Base-by-base conservation (phyloP, 1,139 yeast species). In the Suhomyces wounanorum region DNA sequence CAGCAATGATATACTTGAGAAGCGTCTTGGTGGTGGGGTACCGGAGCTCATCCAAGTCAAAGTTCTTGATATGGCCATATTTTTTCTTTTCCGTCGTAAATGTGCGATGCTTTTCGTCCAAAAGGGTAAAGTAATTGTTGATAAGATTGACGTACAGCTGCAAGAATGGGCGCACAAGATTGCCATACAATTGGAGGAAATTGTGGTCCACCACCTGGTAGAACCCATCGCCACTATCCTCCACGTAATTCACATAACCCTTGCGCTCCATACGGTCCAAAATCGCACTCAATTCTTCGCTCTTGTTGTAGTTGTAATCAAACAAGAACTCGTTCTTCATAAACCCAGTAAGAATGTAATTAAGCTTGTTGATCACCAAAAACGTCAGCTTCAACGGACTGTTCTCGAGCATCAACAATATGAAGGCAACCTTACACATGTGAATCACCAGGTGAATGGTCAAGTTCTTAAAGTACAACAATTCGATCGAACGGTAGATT, bases 281-380 rank as follows among this genome's bases (percentile, higher is more conserved):
- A 7, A 77, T 67, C 49, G 59, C 60, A 2, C 66, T 60, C 45
- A 74, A 62, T 11, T 64, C 68, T 52, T 67, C 69, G 46, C 69
- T 60, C 30, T 59, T 56, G 53, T 73, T 71, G 49, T 66, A 66
- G 57, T 75, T 69, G 60, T 76, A 72, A 53, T 77, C 81, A 56
- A 77, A 75, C 54, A 77, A 68, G 55, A 77, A 77, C 59, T 77
- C 81, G 55, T 69, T 71, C 58, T 75, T 76, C 52, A 76, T 62
- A 50, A 75, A 68, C 1, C 76, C 74, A 1, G 77, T 73, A 45
- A 75, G 61, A 23, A 75, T 69, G 54, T 72, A 68, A 53, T 61
- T 66, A 33, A 72, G 55, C 56, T 67, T 64, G 51, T 65, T 64
- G 47, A 74, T 60, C 31, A 59, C 57, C 35, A 57, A 52, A 45